phyloP scores from a whole-genome alignment of 2,329 filamentous ascomycete genomes.

The Emmonsiellopsis sp. region DNA sequence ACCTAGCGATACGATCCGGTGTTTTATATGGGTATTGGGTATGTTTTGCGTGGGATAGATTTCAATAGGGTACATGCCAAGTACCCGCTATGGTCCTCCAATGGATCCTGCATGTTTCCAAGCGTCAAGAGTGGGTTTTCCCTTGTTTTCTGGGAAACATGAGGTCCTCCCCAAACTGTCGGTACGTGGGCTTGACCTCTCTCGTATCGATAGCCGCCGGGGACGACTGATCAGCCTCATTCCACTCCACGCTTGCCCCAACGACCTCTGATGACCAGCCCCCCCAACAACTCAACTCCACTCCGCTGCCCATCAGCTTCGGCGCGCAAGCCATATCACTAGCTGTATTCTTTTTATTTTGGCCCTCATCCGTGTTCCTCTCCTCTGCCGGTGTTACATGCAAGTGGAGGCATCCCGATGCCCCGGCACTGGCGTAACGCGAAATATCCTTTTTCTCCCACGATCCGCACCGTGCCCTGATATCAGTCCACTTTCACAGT shows the following conservation, averaged over 20 bases:
- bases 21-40: background rate
- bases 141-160: background rate
- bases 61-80: background rate
- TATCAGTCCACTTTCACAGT: too few relatives aligned
- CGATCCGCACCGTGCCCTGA: too few relatives aligned
- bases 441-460: too few relatives aligned
- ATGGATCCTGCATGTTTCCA: background rate
- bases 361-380: background rate
- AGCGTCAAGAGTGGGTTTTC: background rate
- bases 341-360: background rate
- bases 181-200: conserved; percentile 7
- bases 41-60: background rate
- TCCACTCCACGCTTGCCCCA: background rate
- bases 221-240: background rate
- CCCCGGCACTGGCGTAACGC: background rate
- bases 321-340: background rate
- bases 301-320: background rate
- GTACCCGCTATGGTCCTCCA: background rate
- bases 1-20: background rate
- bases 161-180: conserved; percentile 9
- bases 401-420: background rate
- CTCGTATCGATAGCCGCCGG: conserved; percentile 2
- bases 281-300: too few relatives aligned
- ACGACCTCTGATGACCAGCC: background rate
- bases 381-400: background rate